Conservation (phyloP, 257 asterid species). For the Oldenlandia corymbosa region DNA sequence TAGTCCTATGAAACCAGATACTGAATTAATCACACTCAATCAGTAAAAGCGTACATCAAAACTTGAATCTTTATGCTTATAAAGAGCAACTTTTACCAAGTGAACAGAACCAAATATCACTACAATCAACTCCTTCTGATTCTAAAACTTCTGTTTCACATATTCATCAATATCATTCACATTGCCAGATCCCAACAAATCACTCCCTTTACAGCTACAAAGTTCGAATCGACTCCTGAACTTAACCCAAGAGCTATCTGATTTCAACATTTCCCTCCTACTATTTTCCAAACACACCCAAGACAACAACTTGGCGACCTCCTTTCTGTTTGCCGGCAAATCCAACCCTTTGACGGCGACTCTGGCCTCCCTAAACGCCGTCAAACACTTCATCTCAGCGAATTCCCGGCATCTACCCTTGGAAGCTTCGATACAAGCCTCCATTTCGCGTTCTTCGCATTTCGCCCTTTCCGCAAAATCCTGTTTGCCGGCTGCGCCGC, state of each 20-base stretch:
- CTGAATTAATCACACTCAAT: no score
- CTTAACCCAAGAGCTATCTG: constrained; percentile 45
- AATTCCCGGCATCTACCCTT: constrained; percentile 48
- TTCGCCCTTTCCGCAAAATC: constrained; percentile 51
- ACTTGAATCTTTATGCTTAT: no score
- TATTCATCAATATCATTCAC: constrained; percentile 30
- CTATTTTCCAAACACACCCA: constrained; percentile 34
- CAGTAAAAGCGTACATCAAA: no score
- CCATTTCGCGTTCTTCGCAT: constrained; percentile 85
- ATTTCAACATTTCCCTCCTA: constrained; percentile 25
- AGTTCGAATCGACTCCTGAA: constrained; percentile 33
- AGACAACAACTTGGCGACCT: constrained; percentile 49
- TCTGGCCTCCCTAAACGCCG: constrained; percentile 58
- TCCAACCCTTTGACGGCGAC: constrained; percentile 38
- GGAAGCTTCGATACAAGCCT: constrained; percentile 50
- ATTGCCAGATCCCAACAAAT: constrained; percentile 39
- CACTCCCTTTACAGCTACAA: constrained; percentile 46
- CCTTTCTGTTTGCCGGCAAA: constrained; percentile 34
- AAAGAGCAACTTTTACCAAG: no score
- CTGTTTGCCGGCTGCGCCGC: constrained; percentile 37
- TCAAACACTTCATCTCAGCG: constrained; percentile 56
- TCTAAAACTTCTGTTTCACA: constrained; percentile 20
- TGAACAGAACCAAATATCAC: no score
- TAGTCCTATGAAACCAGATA: no score
- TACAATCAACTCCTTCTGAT: neutral